Evolutionary conservation across 805 yeast genomes (phyloP).

Genomic region (Wickerhamiella lipophila): DNA sequence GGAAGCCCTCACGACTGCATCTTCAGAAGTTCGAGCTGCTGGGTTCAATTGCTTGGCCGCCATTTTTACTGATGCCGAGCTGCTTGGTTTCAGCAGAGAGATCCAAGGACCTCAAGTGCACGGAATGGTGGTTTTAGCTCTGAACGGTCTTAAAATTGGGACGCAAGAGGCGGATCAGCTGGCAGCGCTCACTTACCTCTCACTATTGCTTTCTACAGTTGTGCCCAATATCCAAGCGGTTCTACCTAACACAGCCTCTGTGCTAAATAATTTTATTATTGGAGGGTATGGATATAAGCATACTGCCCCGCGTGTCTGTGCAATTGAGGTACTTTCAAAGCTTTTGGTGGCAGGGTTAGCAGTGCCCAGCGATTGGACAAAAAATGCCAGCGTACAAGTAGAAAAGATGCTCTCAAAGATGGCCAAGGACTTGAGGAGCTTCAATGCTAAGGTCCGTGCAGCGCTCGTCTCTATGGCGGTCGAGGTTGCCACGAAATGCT

Average conservation of each 20-base stretch:
- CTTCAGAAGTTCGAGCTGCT: conserved; percentile 20
- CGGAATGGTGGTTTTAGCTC: neutral
- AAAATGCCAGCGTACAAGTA: conserved; percentile 3
- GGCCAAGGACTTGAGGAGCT: neutral
- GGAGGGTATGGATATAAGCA: conserved; percentile 14
- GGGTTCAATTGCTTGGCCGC: conserved; percentile 22
- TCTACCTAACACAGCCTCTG: conserved; percentile 18
- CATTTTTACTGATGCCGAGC: conserved; percentile 17
- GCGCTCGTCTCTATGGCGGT: neutral
- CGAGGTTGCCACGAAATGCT: conserved; percentile 1
- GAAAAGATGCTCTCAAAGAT: conserved; percentile 3
- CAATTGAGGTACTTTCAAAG: conserved; percentile 47
- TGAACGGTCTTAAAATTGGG: conserved; percentile 1
- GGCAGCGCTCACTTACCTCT: neutral
- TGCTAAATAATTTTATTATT: conserved; percentile 15
- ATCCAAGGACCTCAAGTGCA: conserved; percentile 18
- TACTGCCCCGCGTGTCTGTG: conserved; percentile 58
- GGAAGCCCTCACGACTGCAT: conserved; percentile 14
- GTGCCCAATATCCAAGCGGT: conserved; percentile 21
- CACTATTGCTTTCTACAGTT: neutral
- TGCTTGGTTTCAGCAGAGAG: conserved; percentile 11
- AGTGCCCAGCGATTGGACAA: neutral
- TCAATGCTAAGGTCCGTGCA: neutral
- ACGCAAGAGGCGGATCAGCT: neutral
- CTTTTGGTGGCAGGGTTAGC: neutral